Percentiles rank a stretch among this genome's conserved stretches.
Evolutionary conservation across 2,329 filamentous ascomycete genomes (phyloP).

Genomic region (Colletotrichum sp.): DNA sequence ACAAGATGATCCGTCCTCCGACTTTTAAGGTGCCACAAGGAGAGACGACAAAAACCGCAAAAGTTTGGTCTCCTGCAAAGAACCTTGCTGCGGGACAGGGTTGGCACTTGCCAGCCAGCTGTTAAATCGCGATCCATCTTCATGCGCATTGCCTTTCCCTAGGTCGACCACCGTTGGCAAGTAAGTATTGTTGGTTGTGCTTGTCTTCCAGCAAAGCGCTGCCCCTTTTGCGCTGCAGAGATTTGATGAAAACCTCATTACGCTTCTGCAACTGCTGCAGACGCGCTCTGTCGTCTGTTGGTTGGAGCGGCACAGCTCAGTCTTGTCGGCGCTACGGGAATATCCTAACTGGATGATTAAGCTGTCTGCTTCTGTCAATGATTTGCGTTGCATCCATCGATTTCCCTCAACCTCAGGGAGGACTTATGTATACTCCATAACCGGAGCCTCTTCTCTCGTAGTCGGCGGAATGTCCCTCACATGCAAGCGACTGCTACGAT

Average conservation of each 20-base stretch:
- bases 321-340: background rate
- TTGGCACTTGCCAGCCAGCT: background rate
- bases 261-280: conserved; percentile 19
- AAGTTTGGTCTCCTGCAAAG: background rate
- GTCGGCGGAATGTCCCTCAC: background rate
- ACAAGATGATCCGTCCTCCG: background rate
- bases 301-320: background rate
- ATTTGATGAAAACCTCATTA: conserved; percentile 11
- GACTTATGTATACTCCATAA: background rate
- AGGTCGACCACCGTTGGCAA: background rate
- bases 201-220: background rate
- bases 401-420: background rate
- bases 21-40: background rate
- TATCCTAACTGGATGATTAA: background rate
- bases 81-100: background rate
- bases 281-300: background rate
- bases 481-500: background rate
- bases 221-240: conserved; percentile 12
- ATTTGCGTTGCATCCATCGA: background rate
- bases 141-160: background rate
- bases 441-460: background rate
- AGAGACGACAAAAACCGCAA: background rate
- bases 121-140: background rate
- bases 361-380: background rate
- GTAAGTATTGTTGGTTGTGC: background rate